Base-by-base conservation (phyloP, 2,329 filamentous ascomycete genomes). In the Huntiella omanensis region DNA sequence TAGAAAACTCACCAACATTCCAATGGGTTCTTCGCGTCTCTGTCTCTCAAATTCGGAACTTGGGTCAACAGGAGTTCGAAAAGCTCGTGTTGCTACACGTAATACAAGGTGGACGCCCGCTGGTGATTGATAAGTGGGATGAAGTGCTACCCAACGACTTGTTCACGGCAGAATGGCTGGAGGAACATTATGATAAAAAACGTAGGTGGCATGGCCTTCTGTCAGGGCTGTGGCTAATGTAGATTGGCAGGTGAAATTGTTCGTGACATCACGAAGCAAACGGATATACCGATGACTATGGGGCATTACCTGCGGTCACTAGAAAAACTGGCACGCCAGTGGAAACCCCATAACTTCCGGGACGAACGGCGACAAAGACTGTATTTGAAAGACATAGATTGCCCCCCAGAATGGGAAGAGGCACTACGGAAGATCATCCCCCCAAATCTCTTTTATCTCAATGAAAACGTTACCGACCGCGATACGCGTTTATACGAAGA, bases 381-480 rank as follows among this genome's bases (percentile, higher is more conserved):
- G 1, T 98, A 98, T 58, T 65, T 96, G 17, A 98, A 98, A 57
- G 91, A 98, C 57, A 95, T 98, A 49, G 91, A 98, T 59, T 95
- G 87, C 54, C 91, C 91, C 0, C 65, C 71, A 1, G 77, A 88
- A 49, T 98, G 91, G 91, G 77, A 80, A 44, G 72, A 88, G 22
- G 78, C 83, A 49, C 64, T 98, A 13, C 75, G 77, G 53, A 78
- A 81, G 43, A 66, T 84, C 28, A 80, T 96, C 4, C 87, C 88
- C 1, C 73, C 79, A 0, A 76, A 70, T n/a, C 65, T 96, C 0
- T 94, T 86, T 58, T 98, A 96, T 57, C 69, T 94, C 46, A 95
- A 95, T 54, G 81, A 88, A 40, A 82, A 78, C 52, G 76, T 83
- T 1, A 68, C 66, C 42, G 62, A 65, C 37, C 57, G 66, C 52